A percentile compares a stretch with the other conserved stretches of the same genome.
Conservation (phyloP, 768 basidiomycete species). For the Leccinum fibrillosum region DNA sequence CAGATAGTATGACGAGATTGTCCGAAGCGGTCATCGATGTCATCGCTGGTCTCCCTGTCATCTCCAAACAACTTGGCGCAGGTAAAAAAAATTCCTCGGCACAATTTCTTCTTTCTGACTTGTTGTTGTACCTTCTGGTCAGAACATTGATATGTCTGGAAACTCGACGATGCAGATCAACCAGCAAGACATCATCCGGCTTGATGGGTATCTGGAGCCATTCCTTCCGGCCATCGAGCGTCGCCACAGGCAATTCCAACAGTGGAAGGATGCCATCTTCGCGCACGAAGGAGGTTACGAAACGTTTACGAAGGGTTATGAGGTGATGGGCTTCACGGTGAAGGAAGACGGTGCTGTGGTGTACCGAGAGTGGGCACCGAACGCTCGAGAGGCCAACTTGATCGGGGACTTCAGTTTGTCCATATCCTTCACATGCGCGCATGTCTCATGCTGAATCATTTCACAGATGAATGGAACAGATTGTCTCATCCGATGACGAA, state of each 20-base stretch:
- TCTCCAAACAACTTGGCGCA: background rate
- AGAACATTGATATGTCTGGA: constrained; percentile 36
- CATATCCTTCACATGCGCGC: background rate
- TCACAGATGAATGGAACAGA: constrained; percentile 83
- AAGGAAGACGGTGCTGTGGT: constrained; percentile 61
- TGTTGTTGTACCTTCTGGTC: background rate
- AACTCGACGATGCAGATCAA: constrained; percentile 44
- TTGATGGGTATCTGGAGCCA: constrained; percentile 75
- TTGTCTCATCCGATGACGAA: constrained; percentile 82
- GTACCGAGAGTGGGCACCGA: constrained; percentile 97
- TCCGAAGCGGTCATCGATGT: background rate
- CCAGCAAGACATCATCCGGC: constrained; percentile 52
- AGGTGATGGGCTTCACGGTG: constrained; percentile 71
- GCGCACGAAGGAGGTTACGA: constrained; percentile 82
- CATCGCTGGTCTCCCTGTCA: background rate
- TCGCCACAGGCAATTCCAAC: constrained; percentile 63
- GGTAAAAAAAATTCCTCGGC: constrained; percentile 1
- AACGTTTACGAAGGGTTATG: constrained; percentile 55
- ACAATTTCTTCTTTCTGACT: constrained; percentile 5
- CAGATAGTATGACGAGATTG: background rate
- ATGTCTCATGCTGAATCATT: constrained; percentile 2
- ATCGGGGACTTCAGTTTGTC: constrained; percentile 96
- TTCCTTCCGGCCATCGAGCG: constrained; percentile 65
- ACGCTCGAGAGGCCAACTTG: constrained; percentile 74
- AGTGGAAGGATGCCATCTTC: constrained; percentile 76